Evolutionary conservation across 208 protist species (phyloP).

Genomic region (Trypanosoma lewisi): DNA sequence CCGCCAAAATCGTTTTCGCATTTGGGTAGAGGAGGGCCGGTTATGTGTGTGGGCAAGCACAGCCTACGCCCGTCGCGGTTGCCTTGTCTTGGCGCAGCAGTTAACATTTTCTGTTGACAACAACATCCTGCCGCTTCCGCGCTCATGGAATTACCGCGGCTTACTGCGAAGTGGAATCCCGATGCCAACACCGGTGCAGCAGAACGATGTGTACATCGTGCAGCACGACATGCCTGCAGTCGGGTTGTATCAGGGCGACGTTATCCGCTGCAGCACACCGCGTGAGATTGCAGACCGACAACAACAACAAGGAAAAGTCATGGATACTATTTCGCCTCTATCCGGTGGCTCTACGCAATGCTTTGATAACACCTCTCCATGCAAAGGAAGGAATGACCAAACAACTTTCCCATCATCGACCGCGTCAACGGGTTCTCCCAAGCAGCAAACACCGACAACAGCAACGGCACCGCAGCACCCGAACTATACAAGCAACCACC

Average conservation of each 20-base stretch:
- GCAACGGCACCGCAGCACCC: neutral
- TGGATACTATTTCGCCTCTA: too few relatives aligned
- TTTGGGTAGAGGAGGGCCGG: conserved; percentile 75
- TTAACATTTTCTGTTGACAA: conserved; percentile 63
- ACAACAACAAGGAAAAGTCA: conserved; percentile 11
- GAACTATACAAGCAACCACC: conserved; percentile 40
- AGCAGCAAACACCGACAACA: too few relatives aligned
- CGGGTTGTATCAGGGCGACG: conserved; percentile 67
- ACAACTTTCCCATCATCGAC: too few relatives aligned
- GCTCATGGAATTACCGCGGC: conserved; percentile 59
- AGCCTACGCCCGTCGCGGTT: conserved; percentile 67
- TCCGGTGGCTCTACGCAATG: too few relatives aligned
- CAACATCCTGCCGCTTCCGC: conserved; percentile 49
- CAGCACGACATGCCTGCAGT: conserved; percentile 50
- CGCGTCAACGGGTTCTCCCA: too few relatives aligned
- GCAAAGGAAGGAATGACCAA: too few relatives aligned
- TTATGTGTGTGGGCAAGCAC: conserved; percentile 72
- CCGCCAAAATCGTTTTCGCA: conserved; percentile 63
- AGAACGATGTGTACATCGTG: conserved; percentile 65
- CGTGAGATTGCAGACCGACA: conserved; percentile 33
- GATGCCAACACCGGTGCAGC: conserved; percentile 37
- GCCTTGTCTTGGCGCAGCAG: conserved; percentile 68
- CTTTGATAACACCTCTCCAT: too few relatives aligned
- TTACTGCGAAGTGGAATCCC: conserved; percentile 41
- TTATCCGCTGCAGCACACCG: conserved; percentile 65